Conservation (phyloP, 106 monocot genomes). For the Narthecium ossifragum region DNA sequence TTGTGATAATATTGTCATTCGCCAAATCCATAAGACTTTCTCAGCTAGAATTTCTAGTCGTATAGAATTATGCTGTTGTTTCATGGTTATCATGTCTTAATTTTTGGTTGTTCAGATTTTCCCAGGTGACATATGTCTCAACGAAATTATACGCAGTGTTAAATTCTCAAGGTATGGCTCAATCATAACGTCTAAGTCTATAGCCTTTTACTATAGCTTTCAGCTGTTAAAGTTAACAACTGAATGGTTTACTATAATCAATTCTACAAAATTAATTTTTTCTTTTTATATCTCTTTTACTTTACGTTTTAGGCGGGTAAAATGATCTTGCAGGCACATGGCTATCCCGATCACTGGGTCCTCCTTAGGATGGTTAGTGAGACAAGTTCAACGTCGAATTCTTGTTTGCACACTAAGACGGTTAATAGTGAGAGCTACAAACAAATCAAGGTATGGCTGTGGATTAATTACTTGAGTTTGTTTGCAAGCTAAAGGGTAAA, state of each 20-base stretch:
- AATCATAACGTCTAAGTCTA: not conserved
- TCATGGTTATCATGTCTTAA: not conserved
- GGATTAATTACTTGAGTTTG: not conserved
- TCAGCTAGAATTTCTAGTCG: too few relatives aligned
- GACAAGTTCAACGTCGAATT: conserved; percentile 41
- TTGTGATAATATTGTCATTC: too few relatives aligned
- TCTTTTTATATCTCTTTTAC: not conserved
- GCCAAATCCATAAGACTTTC: too few relatives aligned
- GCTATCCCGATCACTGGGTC: conserved; percentile 8
- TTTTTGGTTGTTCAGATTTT: conserved; percentile 40
- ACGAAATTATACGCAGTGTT: conserved; percentile 24
- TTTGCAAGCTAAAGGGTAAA: not conserved
- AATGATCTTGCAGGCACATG: conserved; percentile 23
- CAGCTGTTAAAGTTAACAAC: not conserved
- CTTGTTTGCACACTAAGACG: conserved; percentile 32
- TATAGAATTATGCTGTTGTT: not conserved
- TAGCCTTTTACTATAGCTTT: not conserved
- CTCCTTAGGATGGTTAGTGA: conserved; percentile 33
- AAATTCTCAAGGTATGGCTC: conserved; percentile 44
- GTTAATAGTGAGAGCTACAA: conserved; percentile 52
- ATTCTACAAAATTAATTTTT: not conserved
- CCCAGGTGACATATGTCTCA: conserved; percentile 46
- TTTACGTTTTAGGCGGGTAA: not conserved
- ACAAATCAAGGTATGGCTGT: conserved; percentile 62
- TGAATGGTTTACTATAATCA: not conserved